Conservation (phyloP, 2,329 filamentous ascomycete species). For the Phyllosticta capitalensis region DNA sequence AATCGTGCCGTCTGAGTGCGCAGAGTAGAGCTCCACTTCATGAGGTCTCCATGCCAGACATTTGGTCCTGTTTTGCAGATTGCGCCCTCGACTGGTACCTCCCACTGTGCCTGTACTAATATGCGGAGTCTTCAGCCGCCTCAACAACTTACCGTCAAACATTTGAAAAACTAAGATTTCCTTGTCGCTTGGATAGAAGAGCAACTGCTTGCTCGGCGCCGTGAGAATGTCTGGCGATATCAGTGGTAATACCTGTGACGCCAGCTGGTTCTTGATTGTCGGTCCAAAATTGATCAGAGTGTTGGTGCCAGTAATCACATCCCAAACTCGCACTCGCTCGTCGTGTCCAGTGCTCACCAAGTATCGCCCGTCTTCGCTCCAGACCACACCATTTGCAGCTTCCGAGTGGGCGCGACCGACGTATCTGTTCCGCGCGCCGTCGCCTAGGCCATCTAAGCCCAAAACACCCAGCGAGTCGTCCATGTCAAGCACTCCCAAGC, state of each 20-base stretch:
- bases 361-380: constrained; percentile 70
- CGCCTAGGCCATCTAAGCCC: constrained; percentile 34
- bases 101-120: constrained; percentile 8
- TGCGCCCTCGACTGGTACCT: constrained; percentile 2
- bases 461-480: constrained; percentile 69
- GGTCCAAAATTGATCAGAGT: constrained; percentile 84
- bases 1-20: constrained; percentile 76
- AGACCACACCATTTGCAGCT: constrained; percentile 74
- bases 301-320: constrained; percentile 70
- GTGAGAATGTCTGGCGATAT: constrained; percentile 53
- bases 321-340: constrained; percentile 77
- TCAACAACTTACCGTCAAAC: constrained; percentile 64
- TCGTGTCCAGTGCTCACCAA: constrained; percentile 79
- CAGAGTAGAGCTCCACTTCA: constrained; percentile 66
- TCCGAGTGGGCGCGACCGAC: constrained; percentile 59
- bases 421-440: constrained; percentile 30
- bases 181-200: constrained; percentile 68
- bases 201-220: constrained; percentile 49
- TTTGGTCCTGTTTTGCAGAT: constrained; percentile 50
- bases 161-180: constrained; percentile 74
- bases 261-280: constrained; percentile 57
- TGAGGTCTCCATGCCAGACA: constrained; percentile 67
- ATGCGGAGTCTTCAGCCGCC: constrained; percentile 57
- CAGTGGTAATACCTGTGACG: constrained; percentile 33
- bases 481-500: constrained; percentile 69